Conservation (phyloP, 2,329 filamentous ascomycete species). For the Graphiopsis chlorocephala region DNA sequence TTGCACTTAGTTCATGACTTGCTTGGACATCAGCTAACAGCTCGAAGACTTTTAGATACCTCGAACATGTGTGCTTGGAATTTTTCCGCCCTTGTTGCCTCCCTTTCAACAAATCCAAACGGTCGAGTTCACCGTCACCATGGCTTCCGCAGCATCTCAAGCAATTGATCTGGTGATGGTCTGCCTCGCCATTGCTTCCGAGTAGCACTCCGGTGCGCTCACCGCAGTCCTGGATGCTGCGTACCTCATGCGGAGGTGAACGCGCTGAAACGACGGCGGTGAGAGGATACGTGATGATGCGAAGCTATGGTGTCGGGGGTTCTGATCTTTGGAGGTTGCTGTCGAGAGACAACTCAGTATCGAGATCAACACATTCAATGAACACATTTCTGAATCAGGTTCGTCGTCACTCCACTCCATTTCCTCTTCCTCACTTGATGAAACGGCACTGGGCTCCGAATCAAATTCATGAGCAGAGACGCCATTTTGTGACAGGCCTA, state of each 20-base stretch:
- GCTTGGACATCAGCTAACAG: slow-evolving; percentile 11
- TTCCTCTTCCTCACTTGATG: slow-evolving; percentile 29
- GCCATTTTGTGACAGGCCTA: slow-evolving; percentile 43
- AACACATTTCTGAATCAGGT: background rate
- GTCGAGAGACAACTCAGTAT: background rate
- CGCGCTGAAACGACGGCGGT: background rate
- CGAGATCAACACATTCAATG: slow-evolving; percentile 1
- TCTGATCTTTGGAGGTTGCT: background rate
- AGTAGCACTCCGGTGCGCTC: background rate
- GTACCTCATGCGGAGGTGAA: background rate
- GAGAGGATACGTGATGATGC: background rate
- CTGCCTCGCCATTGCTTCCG: background rate
- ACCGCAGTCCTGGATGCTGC: background rate
- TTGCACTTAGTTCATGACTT: slow-evolving; percentile 4
- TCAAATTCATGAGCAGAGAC: slow-evolving; percentile 32
- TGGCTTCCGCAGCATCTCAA: background rate
- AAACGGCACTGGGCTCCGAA: slow-evolving; percentile 41
- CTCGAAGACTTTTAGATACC: background rate
- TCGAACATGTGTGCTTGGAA: background rate
- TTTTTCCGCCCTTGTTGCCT: background rate
- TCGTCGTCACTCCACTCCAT: background rate
- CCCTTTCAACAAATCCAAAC: background rate
- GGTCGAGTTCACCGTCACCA: background rate
- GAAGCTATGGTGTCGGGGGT: background rate
- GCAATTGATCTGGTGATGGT: slow-evolving; percentile 1